Percentiles rank a stretch among this genome's conserved stretches.
Evolutionary conservation across 768 basidiomycete genomes (phyloP).

Genomic region (Boletellus ananiceps): DNA sequence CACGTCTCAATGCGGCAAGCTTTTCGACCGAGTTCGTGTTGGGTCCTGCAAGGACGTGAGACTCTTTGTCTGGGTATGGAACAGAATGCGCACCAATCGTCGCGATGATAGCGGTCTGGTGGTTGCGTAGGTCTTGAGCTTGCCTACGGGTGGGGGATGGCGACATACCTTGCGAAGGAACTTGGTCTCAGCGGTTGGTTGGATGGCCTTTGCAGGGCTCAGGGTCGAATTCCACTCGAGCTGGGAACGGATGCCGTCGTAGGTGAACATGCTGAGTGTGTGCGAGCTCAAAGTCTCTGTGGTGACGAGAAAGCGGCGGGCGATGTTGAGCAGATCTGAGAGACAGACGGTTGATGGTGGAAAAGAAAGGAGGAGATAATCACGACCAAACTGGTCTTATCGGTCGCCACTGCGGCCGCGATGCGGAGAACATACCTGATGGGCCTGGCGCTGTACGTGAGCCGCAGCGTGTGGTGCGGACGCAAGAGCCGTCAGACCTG

Average conservation of each 20-base stretch:
- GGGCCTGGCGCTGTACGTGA: slow-evolving; percentile 9
- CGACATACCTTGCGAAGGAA: slow-evolving; percentile 80
- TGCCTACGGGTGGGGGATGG: background rate
- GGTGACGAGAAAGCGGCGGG: background rate
- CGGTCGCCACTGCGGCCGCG: slow-evolving; percentile 8
- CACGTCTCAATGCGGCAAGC: slow-evolving; percentile 75
- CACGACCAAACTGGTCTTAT: slow-evolving; percentile 13
- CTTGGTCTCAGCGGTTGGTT: slow-evolving; percentile 76
- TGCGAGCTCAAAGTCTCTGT: slow-evolving; percentile 8
- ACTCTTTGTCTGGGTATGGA: background rate
- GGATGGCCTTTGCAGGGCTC: slow-evolving; percentile 64
- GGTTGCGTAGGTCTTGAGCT: slow-evolving; percentile 6
- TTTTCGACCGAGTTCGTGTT: slow-evolving; percentile 92
- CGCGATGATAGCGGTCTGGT: slow-evolving; percentile 93
- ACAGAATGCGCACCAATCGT: slow-evolving; percentile 73
- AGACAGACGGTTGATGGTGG: slow-evolving; percentile 15
- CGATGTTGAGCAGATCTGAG: slow-evolving; percentile 12
- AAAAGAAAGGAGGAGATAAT: slow-evolving; percentile 7
- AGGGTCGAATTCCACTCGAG: slow-evolving; percentile 91
- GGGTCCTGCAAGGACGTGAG: slow-evolving; percentile 55
- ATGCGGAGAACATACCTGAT: slow-evolving; percentile 20
- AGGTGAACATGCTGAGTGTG: slow-evolving; percentile 43
- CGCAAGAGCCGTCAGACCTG: background rate
- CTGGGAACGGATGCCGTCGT: slow-evolving; percentile 67
- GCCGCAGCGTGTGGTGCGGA: background rate